Evolutionary conservation across 768 basidiomycete species (phyloP), one percentile per base, ranked within the genome.

Genomic region (Panaeolus papilionaceus): DNA sequence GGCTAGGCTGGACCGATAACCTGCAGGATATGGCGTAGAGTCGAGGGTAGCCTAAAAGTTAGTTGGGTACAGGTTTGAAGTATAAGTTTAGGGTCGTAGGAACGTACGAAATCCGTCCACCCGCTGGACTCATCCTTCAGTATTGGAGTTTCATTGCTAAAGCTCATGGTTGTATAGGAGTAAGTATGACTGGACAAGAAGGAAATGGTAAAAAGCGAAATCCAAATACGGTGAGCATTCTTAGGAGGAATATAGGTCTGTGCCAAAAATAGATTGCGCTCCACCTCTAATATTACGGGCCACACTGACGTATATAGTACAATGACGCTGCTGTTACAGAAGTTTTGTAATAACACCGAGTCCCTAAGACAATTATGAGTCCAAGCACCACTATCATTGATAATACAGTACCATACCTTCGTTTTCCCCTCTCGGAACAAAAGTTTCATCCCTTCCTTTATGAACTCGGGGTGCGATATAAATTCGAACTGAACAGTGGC

Each of bases 401-500:
- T 61, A 18, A n/a, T 33, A n/a, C n/a, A n/a, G n/a, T n/a, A 20
- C 74, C 82, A 39, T 63, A 90, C 95, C 85, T 98, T 98, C 0
- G 96, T 98, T 82, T 95, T 95, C 3, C 96, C 97, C 79, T 99
- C 98, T 45, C 97, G 84, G 77, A 99, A 96, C 12, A 99, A 79
- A 26, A 97, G 83, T 79, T 96, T 95, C 91, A 94, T 94, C 33
- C 96, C 96, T 71, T 91, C 91, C 76, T 96, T 96, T 70, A 99
- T 83, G 75, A 90, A 96, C 82, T 98, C 97, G 0, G 94, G 92
- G 64, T 92, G 91, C 14, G 93, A 91, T 65, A 97, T 93, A 74
- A 98, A 97, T 80, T 98, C 94, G 72, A 99, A 98, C 39, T 88
- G 86, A n/a, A 98, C 95, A 2, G 91, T 95, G 2, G 95, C 94